Base-by-base conservation (phyloP, 208 protist species). In the Wallacemonas rigidus region DNA sequence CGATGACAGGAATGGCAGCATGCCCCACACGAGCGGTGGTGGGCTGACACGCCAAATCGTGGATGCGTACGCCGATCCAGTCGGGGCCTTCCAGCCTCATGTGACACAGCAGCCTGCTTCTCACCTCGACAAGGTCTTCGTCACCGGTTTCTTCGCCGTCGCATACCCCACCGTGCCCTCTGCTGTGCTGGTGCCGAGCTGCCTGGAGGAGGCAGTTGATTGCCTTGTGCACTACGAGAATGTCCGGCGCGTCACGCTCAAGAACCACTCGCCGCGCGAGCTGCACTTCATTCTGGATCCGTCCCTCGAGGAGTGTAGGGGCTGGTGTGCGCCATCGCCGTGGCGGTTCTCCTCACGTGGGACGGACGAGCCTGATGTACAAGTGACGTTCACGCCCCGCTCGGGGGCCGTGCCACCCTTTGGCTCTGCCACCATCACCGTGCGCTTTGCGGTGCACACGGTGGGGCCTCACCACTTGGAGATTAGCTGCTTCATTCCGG, bases 231-330 rank as follows among this genome's bases (percentile, higher is more conserved):
- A 87, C 54, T 83, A 79, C 45, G 80, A 83, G 35, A 88, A 92
- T 64, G 79, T 75, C n/a, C 88, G 92, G 17, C 82, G 83, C 39
- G 81, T 94, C 15, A 86, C 79, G 26, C 73, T 97, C 80, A 83
- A 83, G 58, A 97, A 95, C 76, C 79, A 76, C 56, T 92, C 88
- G 0, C 80, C 88, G 6, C 85, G 84, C 14, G 72, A 75, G 48
- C 74, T 97, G 39, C 82, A 90, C 73, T 97, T 94, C 56, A 55
- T 79, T 43, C 83, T 93, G 39, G 87, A 97, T 69, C 88, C 92
- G 2, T 86, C 74, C 4, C 67, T 68, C 41, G 76, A 64, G 12
- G 88, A 93, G 70, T 81, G 74, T 56, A 72, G 41, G 12, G 53
- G 55, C 12, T 76, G 38, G 43, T 81, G 55, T 63, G 36, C 41